phyloP scores from a whole-genome alignment of 169 alveolate genomes.

The Plasmodium reichenowi region DNA sequence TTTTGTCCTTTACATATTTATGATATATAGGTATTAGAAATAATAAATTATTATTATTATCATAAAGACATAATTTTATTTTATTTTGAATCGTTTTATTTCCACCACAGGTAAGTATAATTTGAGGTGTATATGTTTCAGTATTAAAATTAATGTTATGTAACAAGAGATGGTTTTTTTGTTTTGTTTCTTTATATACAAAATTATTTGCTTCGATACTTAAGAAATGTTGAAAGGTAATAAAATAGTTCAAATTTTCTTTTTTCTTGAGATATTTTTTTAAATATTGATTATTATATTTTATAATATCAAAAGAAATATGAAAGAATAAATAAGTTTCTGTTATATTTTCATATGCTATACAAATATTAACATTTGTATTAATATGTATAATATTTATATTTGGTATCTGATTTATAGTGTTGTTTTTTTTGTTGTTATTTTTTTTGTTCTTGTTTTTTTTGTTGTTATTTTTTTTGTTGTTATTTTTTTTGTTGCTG shows the following conservation, averaged over 20 bases:
- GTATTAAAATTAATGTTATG: conserved; percentile 71
- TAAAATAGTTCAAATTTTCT: conserved; percentile 45
- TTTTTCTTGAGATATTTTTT: conserved; percentile 39
- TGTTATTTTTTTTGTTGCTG: background rate
- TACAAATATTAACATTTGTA: conserved; percentile 51
- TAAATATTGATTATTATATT: conserved; percentile 27
- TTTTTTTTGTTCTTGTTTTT: background rate
- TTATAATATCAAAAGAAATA: conserved; percentile 46
- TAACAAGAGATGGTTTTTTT: background rate
- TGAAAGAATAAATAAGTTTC: conserved; percentile 62
- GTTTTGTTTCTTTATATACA: conserved; percentile 1
- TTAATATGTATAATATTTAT: conserved; percentile 72
- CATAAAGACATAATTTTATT: conserved; percentile 74
- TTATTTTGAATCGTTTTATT: conserved; percentile 49
- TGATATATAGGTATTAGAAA: conserved; percentile 72
- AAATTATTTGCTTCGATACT: conserved; percentile 35
- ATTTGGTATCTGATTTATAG: conserved; percentile 40
- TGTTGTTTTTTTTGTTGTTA: background rate
- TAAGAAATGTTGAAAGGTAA: conserved; percentile 60
- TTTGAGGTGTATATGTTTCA: conserved; percentile 40
- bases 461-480: background rate
- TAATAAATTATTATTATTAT: conserved; percentile 67
- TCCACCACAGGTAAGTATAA: conserved; percentile 61
- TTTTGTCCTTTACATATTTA: conserved; percentile 68
- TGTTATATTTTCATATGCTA: conserved; percentile 51